Percentiles rank a stretch among this genome's conserved stretches.
Conservation (phyloP, 495 filamentous ascomycete genomes). For the Evernia prunastri region DNA sequence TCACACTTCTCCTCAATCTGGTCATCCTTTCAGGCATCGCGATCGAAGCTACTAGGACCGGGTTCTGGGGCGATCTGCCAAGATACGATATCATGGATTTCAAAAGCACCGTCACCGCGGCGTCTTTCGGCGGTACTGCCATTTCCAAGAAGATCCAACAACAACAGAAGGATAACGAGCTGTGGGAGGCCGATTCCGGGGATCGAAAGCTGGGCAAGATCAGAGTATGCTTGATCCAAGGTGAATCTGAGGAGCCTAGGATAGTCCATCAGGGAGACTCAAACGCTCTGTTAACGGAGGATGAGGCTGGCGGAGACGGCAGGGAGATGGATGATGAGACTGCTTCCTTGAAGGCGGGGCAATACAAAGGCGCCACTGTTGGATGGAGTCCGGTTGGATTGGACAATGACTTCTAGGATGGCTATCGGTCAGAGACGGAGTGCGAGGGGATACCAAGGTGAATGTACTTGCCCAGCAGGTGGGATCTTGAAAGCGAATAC, state of each 20-base stretch:
- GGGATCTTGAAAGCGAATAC: too few species aligned
- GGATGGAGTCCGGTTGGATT: not conserved
- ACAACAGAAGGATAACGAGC: not conserved
- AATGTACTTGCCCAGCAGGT: too few species aligned
- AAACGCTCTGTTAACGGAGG: not conserved
- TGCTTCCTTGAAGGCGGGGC: not conserved
- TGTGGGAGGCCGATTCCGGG: not conserved
- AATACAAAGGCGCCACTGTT: not conserved
- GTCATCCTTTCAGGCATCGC: too few species aligned
- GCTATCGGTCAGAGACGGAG: too few species aligned
- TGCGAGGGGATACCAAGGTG: too few species aligned
- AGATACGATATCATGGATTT: too few species aligned
- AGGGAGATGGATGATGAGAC: not conserved
- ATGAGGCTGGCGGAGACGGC: not conserved
- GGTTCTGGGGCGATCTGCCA: too few species aligned
- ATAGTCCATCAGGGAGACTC: not conserved
- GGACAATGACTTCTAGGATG: too few species aligned
- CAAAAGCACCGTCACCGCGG: conserved; percentile 1
- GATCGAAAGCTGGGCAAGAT: not conserved
- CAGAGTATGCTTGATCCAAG: not conserved
- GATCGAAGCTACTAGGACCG: too few species aligned
- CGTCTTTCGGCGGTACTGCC: not conserved
- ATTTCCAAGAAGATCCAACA: not conserved
- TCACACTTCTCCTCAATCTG: too few species aligned
- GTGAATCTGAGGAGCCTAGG: not conserved